A percentile compares a stretch with the other conserved stretches of the same genome.
phyloP scores from a whole-genome alignment of 805 yeast species.

The Starmerella stigmatis region DNA sequence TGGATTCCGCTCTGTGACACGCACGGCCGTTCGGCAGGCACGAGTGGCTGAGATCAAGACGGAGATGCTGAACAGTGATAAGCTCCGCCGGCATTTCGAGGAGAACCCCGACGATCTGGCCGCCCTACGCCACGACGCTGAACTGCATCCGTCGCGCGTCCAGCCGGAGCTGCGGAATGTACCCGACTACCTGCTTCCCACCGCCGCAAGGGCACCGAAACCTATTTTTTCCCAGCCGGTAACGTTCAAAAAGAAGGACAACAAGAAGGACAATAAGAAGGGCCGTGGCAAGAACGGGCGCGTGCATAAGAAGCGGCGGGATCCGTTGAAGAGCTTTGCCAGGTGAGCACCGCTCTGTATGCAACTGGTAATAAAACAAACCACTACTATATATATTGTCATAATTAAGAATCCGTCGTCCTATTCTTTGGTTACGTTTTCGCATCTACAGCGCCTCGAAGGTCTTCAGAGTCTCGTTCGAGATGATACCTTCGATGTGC shows the following conservation, averaged over 20 bases:
- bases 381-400: no score
- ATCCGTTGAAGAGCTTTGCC: slow-evolving; percentile 22
- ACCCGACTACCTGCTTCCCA: slow-evolving; percentile 84
- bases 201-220: slow-evolving; percentile 27
- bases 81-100: slow-evolving; percentile 86
- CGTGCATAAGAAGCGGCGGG: slow-evolving; percentile 17
- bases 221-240: slow-evolving; percentile 19
- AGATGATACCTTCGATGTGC: slow-evolving; percentile 39
- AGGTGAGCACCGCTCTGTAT: background rate
- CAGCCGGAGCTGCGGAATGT: slow-evolving; percentile 83
- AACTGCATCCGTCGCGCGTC: slow-evolving; percentile 66
- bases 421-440: no score
- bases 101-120: slow-evolving; percentile 93
- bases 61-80: slow-evolving; percentile 79
- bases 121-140: slow-evolving; percentile 84
- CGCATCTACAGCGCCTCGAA: background rate
- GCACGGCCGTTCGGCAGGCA: slow-evolving; percentile 83
- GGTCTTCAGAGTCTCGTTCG: slow-evolving; percentile 9
- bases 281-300: slow-evolving; percentile 5
- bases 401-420: no score
- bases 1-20: slow-evolving; percentile 90
- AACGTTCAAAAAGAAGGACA: slow-evolving; percentile 10
- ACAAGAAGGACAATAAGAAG: slow-evolving; percentile 3
- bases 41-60: slow-evolving; percentile 77
- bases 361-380: background rate